Evolutionary conservation across 2,329 filamentous ascomycete genomes (phyloP).

Genomic region (Geosmithia morbida): DNA sequence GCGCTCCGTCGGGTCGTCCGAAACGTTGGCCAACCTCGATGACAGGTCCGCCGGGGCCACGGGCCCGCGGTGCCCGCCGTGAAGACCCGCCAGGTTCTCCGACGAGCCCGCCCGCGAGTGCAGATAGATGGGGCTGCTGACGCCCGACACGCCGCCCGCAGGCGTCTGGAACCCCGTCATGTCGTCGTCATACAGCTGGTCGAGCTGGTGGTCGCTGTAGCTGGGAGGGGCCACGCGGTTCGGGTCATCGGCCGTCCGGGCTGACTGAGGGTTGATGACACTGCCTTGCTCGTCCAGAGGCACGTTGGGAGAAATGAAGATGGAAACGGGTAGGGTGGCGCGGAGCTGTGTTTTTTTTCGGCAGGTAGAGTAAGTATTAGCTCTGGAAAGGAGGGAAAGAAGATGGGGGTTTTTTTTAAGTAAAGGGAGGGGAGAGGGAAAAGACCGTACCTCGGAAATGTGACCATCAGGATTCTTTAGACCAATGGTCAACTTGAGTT

Average conservation of each 20-base stretch:
- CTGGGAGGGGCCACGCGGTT: constrained; percentile 70
- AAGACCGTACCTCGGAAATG: constrained; percentile 65
- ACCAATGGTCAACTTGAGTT: constrained; percentile 80
- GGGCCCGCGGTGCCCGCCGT: constrained; percentile 7
- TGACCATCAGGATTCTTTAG: constrained; percentile 93
- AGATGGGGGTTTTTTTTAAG: background rate
- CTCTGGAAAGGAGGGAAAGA: background rate
- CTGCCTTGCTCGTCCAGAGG: constrained; percentile 79
- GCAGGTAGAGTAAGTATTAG: no score
- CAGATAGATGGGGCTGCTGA: constrained; percentile 65
- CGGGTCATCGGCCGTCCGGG: constrained; percentile 22
- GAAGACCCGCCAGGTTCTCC: constrained; percentile 56
- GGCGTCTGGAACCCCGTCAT: constrained; percentile 70
- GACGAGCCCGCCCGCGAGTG: constrained; percentile 61
- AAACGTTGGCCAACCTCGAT: constrained; percentile 57
- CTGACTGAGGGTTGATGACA: constrained; percentile 36
- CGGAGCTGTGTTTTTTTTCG: constrained; percentile 40
- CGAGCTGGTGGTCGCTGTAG: constrained; percentile 80
- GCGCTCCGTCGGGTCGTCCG: constrained; percentile 29
- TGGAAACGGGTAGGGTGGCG: constrained; percentile 76
- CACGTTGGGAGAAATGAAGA: constrained; percentile 92
- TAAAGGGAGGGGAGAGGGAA: background rate
- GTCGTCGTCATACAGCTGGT: constrained; percentile 83
- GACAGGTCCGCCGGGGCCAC: constrained; percentile 38
- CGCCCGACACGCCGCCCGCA: constrained; percentile 46